Percentiles rank a stretch among this genome's conserved stretches.
Conservation (phyloP, 2,329 filamentous ascomycete genomes). For the Helotiales sp. region DNA sequence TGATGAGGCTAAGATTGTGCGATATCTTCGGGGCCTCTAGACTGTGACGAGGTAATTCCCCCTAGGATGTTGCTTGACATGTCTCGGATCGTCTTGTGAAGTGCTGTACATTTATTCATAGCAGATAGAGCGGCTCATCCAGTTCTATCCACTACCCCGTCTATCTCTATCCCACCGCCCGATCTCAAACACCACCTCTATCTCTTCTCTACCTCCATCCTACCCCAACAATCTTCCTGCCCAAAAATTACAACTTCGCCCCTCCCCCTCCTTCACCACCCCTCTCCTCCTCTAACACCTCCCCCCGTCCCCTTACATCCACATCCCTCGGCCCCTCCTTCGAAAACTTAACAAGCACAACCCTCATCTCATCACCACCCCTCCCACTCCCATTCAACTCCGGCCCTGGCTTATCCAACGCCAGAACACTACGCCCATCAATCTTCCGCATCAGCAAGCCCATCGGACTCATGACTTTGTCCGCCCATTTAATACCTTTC, state of each 20-base stretch:
- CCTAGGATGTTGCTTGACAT: too few relatives aligned
- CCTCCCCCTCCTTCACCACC: slow-evolving; percentile 45
- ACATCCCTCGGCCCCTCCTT: slow-evolving; percentile 58
- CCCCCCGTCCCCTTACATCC: slow-evolving; percentile 56
- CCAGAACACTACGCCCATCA: slow-evolving; percentile 60
- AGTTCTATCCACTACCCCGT: too few relatives aligned
- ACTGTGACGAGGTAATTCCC: too few relatives aligned
- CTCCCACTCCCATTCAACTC: slow-evolving; percentile 56
- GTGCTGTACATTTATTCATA: too few relatives aligned
- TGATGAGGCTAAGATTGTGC: too few relatives aligned
- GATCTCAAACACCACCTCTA: neutral
- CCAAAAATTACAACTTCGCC: slow-evolving; percentile 32
- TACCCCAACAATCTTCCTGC: neutral
- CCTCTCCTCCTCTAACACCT: slow-evolving; percentile 55
- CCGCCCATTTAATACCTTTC: slow-evolving; percentile 53
- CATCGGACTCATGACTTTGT: slow-evolving; percentile 66
- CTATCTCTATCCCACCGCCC: too few relatives aligned
- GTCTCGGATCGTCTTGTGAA: too few relatives aligned
- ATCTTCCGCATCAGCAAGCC: slow-evolving; percentile 51
- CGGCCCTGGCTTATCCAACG: slow-evolving; percentile 60
- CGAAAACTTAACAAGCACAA: slow-evolving; percentile 60
- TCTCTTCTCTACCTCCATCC: too few relatives aligned
- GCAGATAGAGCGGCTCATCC: too few relatives aligned
- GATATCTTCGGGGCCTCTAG: too few relatives aligned
- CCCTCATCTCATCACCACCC: slow-evolving; percentile 63